Base-by-base conservation (phyloP, 176 grass and related monocot genomes). In the Dactylis glomerata region DNA sequence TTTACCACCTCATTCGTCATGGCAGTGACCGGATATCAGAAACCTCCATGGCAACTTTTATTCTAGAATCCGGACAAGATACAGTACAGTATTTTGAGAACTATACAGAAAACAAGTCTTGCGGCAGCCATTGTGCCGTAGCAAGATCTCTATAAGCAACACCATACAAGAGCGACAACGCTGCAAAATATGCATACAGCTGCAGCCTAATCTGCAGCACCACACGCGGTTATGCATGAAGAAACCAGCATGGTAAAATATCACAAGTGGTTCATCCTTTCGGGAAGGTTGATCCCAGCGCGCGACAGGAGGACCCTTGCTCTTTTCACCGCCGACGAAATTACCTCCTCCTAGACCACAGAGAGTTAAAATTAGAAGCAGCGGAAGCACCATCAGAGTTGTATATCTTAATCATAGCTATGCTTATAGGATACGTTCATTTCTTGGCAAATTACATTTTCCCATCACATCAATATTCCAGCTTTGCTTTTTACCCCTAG, bases 231-330 rank as follows among this genome's bases (percentile, higher is more conserved):
- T 28, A 45, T 26, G 52, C 66, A 58, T 47, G 61, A 47, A 46
- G 20, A 59, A 59, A 37, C 37, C 12, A 11, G 3, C 17, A 72
- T 41, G 41, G 61, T 8, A 16, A 16, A 31, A 8, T 19, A 54
- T 58, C 80, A 89, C 63, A 86, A 8, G 41, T 77, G 41, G 32
- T 89, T 89, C 88, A 89, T 89, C 24, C 83, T 65, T 32, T 76
- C 40, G 8, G 71, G 83, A 63, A 89, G 88, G 22, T 62, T 52
- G 26, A 89, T 86, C 78, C 83, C 88, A 81, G 83, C 83, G 52
- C 88, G 38, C 9, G 1, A 30, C 44, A 86, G 78, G 32, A 89
- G 59, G 41, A 77, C 78, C 0, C 42, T 82, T 5, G 83, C 88
- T 77, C 63, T 86, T 70, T 82, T 63, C 46, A 62, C 62, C 26